A percentile compares a stretch with the other conserved stretches of the same genome.
These are phyloP conservation scores for Plantago lanceolata DNA, from an alignment of 305 asterid species.

Conservation along the genomic window DNA sequence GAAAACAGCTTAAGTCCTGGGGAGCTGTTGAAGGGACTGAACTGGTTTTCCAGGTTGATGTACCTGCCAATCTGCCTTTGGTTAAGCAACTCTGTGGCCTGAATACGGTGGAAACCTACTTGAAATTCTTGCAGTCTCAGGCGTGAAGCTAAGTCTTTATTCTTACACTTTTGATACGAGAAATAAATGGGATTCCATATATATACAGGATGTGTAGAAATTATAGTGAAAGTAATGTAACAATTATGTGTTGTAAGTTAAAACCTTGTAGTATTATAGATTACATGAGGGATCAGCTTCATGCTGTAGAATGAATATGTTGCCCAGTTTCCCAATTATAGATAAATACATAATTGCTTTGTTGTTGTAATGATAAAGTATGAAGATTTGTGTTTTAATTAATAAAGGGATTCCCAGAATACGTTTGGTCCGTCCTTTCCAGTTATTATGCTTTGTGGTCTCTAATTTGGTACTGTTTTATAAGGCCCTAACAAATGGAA, in stretches of 20 bases:
- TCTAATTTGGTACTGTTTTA: not conserved
- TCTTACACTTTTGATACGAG: not conserved
- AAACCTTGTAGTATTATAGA: not conserved
- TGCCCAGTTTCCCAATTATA: not conserved
- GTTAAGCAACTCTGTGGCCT: constrained; percentile 60
- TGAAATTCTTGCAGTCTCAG: constrained; percentile 29
- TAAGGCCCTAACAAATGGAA: too few relatives aligned
- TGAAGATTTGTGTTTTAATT: not conserved
- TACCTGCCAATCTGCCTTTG: constrained; percentile 38
- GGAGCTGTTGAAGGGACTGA: constrained; percentile 41
- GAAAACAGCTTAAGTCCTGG: constrained; percentile 53
- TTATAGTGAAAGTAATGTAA: not conserved
- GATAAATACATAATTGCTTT: not conserved
- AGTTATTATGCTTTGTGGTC: not conserved
- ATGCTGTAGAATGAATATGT: not conserved
- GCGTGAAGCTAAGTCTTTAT: not conserved
- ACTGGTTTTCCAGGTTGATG: constrained; percentile 21
- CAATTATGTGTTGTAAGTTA: not conserved
- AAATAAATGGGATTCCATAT: not conserved
- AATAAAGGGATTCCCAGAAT: not conserved
- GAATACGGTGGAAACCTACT: constrained; percentile 39
- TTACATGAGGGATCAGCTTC: not conserved
- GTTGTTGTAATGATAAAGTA: too few relatives aligned
- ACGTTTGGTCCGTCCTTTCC: not conserved
- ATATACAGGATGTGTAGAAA: not conserved